These are phyloP conservation scores for Rutstroemia sp. DNA, from an alignment of 2,329 filamentous ascomycete genomes.

Conservation along the genomic window DNA sequence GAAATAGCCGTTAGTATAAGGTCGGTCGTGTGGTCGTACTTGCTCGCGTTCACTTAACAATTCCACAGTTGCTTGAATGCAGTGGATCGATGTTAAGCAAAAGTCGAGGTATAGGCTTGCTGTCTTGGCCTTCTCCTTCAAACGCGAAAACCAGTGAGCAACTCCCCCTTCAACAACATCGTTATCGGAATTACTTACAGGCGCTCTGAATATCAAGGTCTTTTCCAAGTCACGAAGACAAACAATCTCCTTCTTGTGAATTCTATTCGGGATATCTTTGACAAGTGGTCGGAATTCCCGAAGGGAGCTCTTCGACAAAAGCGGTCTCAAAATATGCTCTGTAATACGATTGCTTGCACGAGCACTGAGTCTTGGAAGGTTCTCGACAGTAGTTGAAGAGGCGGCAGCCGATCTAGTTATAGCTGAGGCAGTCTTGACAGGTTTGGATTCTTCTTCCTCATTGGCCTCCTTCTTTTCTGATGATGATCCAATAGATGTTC, in stretches of 20 bases:
- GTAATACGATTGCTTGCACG: conserved; percentile 72
- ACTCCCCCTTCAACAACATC: conserved; percentile 51
- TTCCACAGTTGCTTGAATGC: conserved; percentile 83
- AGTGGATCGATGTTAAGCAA: conserved; percentile 83
- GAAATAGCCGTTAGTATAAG: conserved; percentile 94
- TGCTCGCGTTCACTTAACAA: conserved; percentile 81
- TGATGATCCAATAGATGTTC: conserved; percentile 63
- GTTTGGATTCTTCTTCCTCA: conserved; percentile 33
- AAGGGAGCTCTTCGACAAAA: conserved; percentile 64
- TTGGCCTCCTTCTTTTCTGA: conserved; percentile 42
- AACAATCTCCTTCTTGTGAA: conserved; percentile 77
- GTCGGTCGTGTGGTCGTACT: conserved; percentile 73
- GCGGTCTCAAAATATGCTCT: conserved; percentile 69
- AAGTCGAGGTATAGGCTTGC: conserved; percentile 73
- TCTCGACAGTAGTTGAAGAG: conserved; percentile 38
- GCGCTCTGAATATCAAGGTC: conserved; percentile 82
- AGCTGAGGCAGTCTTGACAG: conserved; percentile 42
- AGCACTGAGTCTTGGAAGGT: conserved; percentile 55
- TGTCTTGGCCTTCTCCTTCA: conserved; percentile 70
- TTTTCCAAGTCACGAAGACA: conserved; percentile 93
- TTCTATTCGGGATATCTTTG: conserved; percentile 69
- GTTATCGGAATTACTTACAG: conserved; percentile 67
- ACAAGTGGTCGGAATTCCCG: conserved; percentile 78
- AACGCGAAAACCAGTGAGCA: conserved; percentile 60
- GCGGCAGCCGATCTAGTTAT: conserved; percentile 54